Conservation (phyloP, 225 moss, liverwort and hornwort species). For the Bryoerythrophyllum caledonicum region DNA sequence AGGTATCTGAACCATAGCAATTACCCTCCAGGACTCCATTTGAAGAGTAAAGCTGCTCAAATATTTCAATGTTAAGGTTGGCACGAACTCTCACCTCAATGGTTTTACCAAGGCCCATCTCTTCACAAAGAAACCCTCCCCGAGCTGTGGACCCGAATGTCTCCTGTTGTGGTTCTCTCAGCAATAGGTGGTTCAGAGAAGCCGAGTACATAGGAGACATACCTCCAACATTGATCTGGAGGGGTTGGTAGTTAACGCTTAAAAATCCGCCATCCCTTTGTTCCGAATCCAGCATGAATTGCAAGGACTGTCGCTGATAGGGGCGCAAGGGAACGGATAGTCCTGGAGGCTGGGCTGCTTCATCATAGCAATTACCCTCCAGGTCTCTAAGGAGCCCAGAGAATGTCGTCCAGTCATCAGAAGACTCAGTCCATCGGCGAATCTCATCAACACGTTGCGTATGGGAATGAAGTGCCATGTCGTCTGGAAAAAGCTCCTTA, state of each 20-base stretch:
- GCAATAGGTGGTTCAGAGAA: constrained; percentile 84
- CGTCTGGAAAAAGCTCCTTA: constrained; percentile 73
- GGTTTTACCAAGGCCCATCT: constrained; percentile 99
- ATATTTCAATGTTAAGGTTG: background rate
- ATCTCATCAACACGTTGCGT: constrained; percentile 83
- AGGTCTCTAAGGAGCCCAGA: constrained; percentile 82
- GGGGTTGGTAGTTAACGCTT: constrained; percentile 82
- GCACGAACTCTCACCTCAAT: constrained; percentile 66
- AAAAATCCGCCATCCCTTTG: constrained; percentile 86
- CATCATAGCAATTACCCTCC: constrained; percentile 87
- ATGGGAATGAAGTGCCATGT: constrained; percentile 63
- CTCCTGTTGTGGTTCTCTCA: constrained; percentile 52
- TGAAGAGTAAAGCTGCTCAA: background rate
- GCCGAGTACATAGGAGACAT: constrained; percentile 81
- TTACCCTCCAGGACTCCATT: background rate
- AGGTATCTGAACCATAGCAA: background rate
- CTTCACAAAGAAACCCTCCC: constrained; percentile 97
- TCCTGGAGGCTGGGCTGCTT: constrained; percentile 87
- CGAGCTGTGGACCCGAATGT: constrained; percentile 54
- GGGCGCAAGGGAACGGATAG: constrained; percentile 87
- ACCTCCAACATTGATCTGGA: constrained; percentile 57
- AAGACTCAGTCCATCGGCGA: constrained; percentile 92
- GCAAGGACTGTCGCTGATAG: constrained; percentile 94
- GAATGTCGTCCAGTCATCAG: constrained; percentile 94
- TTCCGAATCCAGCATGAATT: constrained; percentile 96